Evolutionary conservation across 202 grass and related monocot genomes (phyloP), one percentile per base, ranked within the genome.

Genomic region (Bolboschoenoplectus hybrid): DNA sequence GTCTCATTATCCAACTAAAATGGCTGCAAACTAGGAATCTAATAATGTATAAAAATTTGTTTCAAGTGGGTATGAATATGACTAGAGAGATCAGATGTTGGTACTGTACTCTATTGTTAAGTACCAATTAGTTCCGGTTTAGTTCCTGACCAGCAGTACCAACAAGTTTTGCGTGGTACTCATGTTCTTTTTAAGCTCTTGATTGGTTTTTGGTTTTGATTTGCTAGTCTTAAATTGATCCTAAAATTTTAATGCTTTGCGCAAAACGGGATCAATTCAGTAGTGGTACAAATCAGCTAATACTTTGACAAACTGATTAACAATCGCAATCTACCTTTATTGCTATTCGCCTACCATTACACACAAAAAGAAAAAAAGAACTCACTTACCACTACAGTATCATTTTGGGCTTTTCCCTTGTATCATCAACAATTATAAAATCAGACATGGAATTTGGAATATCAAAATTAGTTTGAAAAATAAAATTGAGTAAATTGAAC

Each of bases 401-500:
- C 43, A 73, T 47, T 32, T 32, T 75, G 3, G 10, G 32, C 26
- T 53, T 75, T 76, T 9, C 3, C 55, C n/a, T n/a, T 50, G 55
- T 56, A 57, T 17, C 1, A 38, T 67, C 19, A 66, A 65, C 34
- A 64, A 74, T 38, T 46, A 36, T 40, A 38, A 63, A 49, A 63
- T 49, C 58, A 64, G 44, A 89, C 74, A 86, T 58, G 5, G 71
- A 26, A 64, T 74, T 82, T 58, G 58, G 38, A 44, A 80, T 20
- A 52, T 47, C 34, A 12, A 68, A 71, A 52, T 14, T 43, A 57
- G 35, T 84, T 76, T 68, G 45, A 73, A 50, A 7, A 32, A 35
- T 63, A 36, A 74, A 79, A 82, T 62, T 67, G 26, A 63, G 79
- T 89, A 38, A 70, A 87, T 53, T 79, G 73, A 63, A 10, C 81